Conservation (phyloP, 2,329 filamentous ascomycete genomes). For the Aureobasidium sp. region DNA sequence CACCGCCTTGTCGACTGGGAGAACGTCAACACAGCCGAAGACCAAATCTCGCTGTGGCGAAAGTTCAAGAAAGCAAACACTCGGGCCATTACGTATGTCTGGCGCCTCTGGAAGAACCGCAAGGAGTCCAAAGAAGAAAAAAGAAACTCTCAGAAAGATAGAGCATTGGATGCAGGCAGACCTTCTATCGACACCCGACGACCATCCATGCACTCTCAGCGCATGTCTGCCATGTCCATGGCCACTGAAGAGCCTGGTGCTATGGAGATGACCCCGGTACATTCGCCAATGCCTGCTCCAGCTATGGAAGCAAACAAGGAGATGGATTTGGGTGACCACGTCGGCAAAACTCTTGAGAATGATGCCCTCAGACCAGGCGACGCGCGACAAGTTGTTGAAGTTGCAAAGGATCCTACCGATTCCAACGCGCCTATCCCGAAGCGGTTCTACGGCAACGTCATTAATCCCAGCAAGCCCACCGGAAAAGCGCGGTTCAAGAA, state of each 20-base stretch:
- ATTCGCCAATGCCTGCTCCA: constrained; percentile 61
- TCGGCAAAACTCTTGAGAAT: constrained; percentile 15
- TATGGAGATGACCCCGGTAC: constrained; percentile 94
- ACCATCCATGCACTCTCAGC: constrained; percentile 47
- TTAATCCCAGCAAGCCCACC: constrained; percentile 60
- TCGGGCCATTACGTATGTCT: constrained; percentile 49
- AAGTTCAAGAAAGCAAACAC: constrained; percentile 83
- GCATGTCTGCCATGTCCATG: constrained; percentile 34
- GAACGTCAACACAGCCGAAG: constrained; percentile 87
- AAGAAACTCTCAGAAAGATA: constrained; percentile 43
- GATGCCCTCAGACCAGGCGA: constrained; percentile 15
- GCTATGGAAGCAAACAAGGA: constrained; percentile 33
- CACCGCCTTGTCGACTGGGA: constrained; percentile 81
- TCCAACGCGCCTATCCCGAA: constrained; percentile 35
- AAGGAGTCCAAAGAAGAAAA: constrained; percentile 35
- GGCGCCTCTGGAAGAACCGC: constrained; percentile 35
- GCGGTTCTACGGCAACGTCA: constrained; percentile 57
- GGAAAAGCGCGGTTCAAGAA: constrained; percentile 81
- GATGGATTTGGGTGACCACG: constrained; percentile 12
- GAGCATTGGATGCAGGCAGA: constrained; percentile 46
- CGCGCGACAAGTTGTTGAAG: constrained; percentile 20
- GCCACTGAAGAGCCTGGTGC: constrained; percentile 45
- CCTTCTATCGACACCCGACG: constrained; percentile 45
- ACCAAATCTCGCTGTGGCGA: constrained; percentile 79
- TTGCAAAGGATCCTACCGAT: constrained; percentile 26